Base-by-base conservation (phyloP, 441 rosid species). In the Manihot esculenta region DNA sequence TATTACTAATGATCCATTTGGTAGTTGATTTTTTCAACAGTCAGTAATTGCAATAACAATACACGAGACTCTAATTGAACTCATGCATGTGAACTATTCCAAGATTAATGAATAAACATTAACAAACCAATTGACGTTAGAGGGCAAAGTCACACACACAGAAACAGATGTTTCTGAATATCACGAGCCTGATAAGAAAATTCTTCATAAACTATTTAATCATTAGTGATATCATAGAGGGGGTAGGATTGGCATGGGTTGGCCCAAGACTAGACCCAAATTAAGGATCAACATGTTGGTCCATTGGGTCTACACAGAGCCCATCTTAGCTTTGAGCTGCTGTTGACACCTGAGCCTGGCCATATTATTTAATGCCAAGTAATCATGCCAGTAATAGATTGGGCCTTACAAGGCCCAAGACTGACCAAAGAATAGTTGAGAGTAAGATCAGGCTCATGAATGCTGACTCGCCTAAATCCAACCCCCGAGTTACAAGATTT, bases 321-420 rank as follows among this genome's bases (percentile, higher is more conserved):
- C 42, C 30, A 5, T 3, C 3, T 20, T 10, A 45, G 38, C 11
- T 23, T 63, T 24, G 18, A 44, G 57, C 18, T 49, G 26, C 26
- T 11, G 18, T 5, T 0, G 45, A 50, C 10, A 21, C 58, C 69
- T n/a, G 9, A 49, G 58, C 41, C 15, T 30, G 33, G 33, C 69
- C 27, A 50, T 30, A 65, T n/a, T 0, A 64, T 11, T 65, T 65
- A 65, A 30, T 49, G 26, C 69, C 50, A 30, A 50, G 18, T 24
- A 33, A 27, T 49, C 58, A 41, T 41, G 10, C 13, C 51, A 42
- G 47, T 1, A 49, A 5, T 12, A n/a, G 3, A 9, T 18, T 50
- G 24, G 17, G 21, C 57, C 18, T 20, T 7, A 20, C 69, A 1
- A 30, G 30, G 17, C n/a, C 18, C 15, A 21, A n/a, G 58, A 30